Base-by-base conservation (phyloP, 164 flowering plant species). In the Magnolia kwangsiensis region DNA sequence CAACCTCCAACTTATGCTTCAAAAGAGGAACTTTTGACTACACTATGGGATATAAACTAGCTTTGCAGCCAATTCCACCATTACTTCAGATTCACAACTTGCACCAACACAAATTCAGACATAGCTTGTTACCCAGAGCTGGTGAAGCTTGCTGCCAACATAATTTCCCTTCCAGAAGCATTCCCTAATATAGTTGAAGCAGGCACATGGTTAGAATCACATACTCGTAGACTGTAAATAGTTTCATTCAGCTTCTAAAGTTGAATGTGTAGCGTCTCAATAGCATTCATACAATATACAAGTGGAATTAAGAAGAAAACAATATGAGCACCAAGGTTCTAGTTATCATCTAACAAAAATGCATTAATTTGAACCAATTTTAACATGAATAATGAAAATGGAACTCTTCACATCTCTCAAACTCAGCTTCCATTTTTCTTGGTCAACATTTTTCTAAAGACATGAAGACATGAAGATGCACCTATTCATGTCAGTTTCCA, bases 131-230 rank as follows among this genome's bases (percentile, higher is more conserved):
- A n/a, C n/a, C n/a, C n/a, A n/a, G n/a, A n/a, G n/a, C n/a, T n/a
- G n/a, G n/a, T n/a, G n/a, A n/a, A n/a, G n/a, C n/a, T n/a, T n/a
- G n/a, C n/a, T n/a, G n/a, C n/a, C n/a, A n/a, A n/a, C n/a, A n/a
- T n/a, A n/a, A n/a, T n/a, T n/a, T n/a, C n/a, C n/a, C n/a, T n/a
- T 78, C 97, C 97, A 14, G 76, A 87, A n/a, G 86, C 84, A 77
- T 91, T 93, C 77, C 82, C 75, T 37, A 86, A 88, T 79, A 94
- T 95, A 71, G 89, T 91, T 72, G 89, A 89, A 75, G 97, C 95
- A 21, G 97, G 97, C 74, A 81, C 11, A 93, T 93, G 98, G 98
- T 89, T 71, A 76, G 85, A 29, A 72, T 31, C 67, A 64, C 45
- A 69, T 78, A 65, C 69, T 64, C 37, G 11, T 51, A 19, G 21